Base-by-base conservation (phyloP, 2,329 filamentous ascomycete genomes). In the Rhexocercosporidium sp. region DNA sequence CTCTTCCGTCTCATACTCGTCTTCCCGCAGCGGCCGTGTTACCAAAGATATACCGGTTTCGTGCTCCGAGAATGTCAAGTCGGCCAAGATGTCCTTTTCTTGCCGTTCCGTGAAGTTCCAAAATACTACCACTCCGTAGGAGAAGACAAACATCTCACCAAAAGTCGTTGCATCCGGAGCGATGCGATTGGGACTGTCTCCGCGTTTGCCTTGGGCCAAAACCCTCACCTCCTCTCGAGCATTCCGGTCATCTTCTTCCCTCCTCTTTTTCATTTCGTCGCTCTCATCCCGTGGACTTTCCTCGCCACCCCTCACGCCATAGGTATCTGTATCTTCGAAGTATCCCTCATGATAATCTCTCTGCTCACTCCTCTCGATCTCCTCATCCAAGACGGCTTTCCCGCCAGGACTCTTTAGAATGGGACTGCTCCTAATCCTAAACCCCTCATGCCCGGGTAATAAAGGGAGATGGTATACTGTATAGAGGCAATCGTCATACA, bases 31-130 rank as follows among this genome's bases (percentile, higher is more conserved):
- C 0, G 94, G 93, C 39, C 93, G 87, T 1, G 90, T 92, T 37
- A 94, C 90, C 7, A 99, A 85, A 12, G 91, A 87, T 22, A 87
- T 78, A 59, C 86, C 84, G 20, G 85, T 86, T 66, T 90, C 87
- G 63, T 87, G 88, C 71, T 90, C 87, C 12, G 92, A 92, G 80
- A 99, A 98, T 0, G 94, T 96, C 63, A 99, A 83, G 79, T 99
- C 96, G 46, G 96, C 96, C 25, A 99, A 86, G 56, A 98, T 93
- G 75, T 97, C 94, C 79, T 97, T 97, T 78, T 99, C 96, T 78
- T 99, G 96, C 71, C 91, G 88, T 78, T 97, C 94, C 12, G 93
- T 95, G 74, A 99, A 97, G 78, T 99, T 99, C 96, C 96, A 99
- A 78, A 99, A 97, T 5, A 99, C 96, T 0, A 96, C 95, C 0